These are phyloP conservation scores for Globisporangium uncinulatum DNA, from an alignment of 352 stramenopile genomes.

Conservation along the genomic window DNA sequence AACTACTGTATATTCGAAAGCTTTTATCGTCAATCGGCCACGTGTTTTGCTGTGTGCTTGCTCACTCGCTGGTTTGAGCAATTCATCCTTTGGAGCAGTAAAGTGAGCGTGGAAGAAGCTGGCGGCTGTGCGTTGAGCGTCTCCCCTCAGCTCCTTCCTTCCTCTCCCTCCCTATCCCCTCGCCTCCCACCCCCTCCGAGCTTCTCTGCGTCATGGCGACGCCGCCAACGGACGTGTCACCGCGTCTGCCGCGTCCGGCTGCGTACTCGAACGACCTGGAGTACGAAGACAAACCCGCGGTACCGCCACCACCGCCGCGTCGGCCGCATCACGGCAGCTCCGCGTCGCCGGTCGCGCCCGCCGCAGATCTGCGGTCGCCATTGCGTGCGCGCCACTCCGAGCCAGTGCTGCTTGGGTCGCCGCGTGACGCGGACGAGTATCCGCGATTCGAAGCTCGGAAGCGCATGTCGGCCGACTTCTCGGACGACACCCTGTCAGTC, in stretches of 20 bases:
- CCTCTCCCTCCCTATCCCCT: background rate
- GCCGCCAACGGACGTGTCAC: background rate
- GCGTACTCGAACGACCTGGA: conserved; percentile 13
- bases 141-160: background rate
- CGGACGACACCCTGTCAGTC: conserved; percentile 30
- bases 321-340: conserved; percentile 14
- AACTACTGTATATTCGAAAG: too few species aligned
- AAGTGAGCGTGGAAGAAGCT: too few species aligned
- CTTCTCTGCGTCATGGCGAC: conserved; percentile 4
- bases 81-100: too few species aligned
- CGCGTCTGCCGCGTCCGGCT: conserved; percentile 5
- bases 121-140: too few species aligned
- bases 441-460: conserved; percentile 13
- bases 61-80: too few species aligned
- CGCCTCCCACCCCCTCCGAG: background rate
- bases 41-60: too few species aligned
- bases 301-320: conserved; percentile 5
- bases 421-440: conserved; percentile 11
- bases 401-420: conserved; percentile 10
- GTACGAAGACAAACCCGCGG: conserved; percentile 15
- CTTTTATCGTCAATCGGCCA: too few species aligned
- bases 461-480: conserved; percentile 18
- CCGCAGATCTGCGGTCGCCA: conserved; percentile 8
- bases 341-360: conserved; percentile 9
- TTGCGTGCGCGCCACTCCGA: conserved; percentile 13